phyloP scores from a whole-genome alignment of 1,284 basidiomycete species.

The Ustilago nuda region DNA sequence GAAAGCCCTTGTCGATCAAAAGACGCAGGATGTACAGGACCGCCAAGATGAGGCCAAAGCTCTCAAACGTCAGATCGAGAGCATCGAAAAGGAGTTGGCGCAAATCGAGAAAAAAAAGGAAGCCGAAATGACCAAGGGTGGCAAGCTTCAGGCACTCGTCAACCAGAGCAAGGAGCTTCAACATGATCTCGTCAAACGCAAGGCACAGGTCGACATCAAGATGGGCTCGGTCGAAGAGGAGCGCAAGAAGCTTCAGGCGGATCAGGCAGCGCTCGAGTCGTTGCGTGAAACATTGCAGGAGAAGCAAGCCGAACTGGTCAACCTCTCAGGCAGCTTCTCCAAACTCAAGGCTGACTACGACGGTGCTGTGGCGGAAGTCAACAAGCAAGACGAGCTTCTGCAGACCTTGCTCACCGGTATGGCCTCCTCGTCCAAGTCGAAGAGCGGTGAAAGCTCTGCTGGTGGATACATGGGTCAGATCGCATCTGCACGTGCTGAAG shows the following conservation, averaged over 20 bases:
- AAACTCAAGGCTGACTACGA: slow-evolving; percentile 76
- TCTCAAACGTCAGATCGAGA: slow-evolving; percentile 62
- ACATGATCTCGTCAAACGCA: slow-evolving; percentile 86
- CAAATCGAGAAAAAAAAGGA: slow-evolving; percentile 73
- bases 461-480: slow-evolving; percentile 98
- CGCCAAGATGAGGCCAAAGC: slow-evolving; percentile 69
- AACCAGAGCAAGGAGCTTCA: slow-evolving; percentile 83
- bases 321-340: slow-evolving; percentile 49
- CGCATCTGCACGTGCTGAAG: slow-evolving; percentile 82
- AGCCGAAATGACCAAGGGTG: slow-evolving; percentile 78
- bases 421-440: slow-evolving; percentile 75
- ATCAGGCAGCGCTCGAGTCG: slow-evolving; percentile 73
- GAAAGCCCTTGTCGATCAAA: slow-evolving; percentile 66
- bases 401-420: slow-evolving; percentile 95
- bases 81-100: slow-evolving; percentile 72
- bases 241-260: slow-evolving; percentile 75
- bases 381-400: slow-evolving; percentile 88
- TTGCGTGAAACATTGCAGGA: slow-evolving; percentile 71
- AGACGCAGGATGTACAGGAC: slow-evolving; percentile 60
- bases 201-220: slow-evolving; percentile 88
- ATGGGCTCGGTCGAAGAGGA: slow-evolving; percentile 84
- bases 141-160: slow-evolving; percentile 82
- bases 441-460: slow-evolving; percentile 73
- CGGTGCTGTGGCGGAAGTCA: slow-evolving; percentile 76
- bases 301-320: slow-evolving; percentile 40